These are phyloP conservation scores for Fusarium nematophilum DNA, from an alignment of 2,329 filamentous ascomycete genomes.

Conservation along the genomic window DNA sequence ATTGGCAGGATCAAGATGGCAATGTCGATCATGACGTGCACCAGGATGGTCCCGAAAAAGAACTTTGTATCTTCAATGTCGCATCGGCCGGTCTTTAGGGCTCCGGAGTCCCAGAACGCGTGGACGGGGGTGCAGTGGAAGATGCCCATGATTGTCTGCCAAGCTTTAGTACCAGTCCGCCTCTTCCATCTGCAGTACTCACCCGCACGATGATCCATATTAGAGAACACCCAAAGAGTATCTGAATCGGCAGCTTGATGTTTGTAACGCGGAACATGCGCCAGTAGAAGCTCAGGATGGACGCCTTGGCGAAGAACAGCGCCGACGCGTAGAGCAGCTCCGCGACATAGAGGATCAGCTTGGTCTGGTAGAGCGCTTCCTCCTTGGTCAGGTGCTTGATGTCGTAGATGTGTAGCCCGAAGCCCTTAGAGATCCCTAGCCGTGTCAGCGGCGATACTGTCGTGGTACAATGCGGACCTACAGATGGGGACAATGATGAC, in stretches of 20 bases:
- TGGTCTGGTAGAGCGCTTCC: constrained; percentile 12
- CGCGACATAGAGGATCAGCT: constrained; percentile 31
- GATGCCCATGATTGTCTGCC: constrained; percentile 25
- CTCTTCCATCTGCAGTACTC: background rate
- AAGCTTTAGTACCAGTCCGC: constrained; percentile 20
- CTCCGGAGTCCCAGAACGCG: constrained; percentile 35
- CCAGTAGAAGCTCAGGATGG: constrained; percentile 47
- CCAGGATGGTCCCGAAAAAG: constrained; percentile 48
- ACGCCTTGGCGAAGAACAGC: constrained; percentile 42
- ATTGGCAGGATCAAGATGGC: constrained; percentile 46
- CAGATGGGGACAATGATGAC: constrained; percentile 29
- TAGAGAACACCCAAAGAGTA: constrained; percentile 35
- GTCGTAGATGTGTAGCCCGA: constrained; percentile 32
- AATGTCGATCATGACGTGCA: constrained; percentile 47
- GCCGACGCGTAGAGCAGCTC: constrained; percentile 45
- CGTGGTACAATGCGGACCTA: background rate
- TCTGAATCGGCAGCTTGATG: constrained; percentile 42
- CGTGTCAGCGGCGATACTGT: constrained; percentile 2
- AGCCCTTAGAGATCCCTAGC: constrained; percentile 28
- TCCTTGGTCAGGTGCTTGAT: constrained; percentile 12
- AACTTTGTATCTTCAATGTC: constrained; percentile 45
- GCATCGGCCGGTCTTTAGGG: no score
- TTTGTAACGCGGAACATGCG: constrained; percentile 45
- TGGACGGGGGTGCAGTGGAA: constrained; percentile 36
- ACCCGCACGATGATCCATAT: constrained; percentile 47